Percentiles rank a stretch among this genome's conserved stretches.
These are phyloP conservation scores for Pisolithus thermaeus DNA, from an alignment of 1,284 basidiomycete genomes.

Conservation along the genomic window DNA sequence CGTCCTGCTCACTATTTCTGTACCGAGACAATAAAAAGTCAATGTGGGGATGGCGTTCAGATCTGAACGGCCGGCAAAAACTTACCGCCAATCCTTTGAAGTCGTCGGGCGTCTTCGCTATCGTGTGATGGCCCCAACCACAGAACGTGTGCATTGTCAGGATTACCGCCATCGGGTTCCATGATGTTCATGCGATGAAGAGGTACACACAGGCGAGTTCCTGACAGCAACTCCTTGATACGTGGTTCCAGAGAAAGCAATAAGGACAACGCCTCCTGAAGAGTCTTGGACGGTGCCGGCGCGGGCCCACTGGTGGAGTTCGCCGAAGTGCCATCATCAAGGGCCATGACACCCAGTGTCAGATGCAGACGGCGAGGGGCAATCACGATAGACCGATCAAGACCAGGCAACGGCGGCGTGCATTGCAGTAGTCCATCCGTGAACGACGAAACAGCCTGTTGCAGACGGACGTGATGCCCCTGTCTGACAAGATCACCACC, in stretches of 20 bases:
- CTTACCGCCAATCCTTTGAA: constrained; percentile 40
- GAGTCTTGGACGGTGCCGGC: constrained; percentile 27
- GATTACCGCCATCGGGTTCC: constrained; percentile 36
- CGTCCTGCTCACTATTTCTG: constrained; percentile 28
- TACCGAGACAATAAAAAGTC: neutral
- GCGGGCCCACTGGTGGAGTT: neutral
- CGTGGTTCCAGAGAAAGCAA: constrained; percentile 42
- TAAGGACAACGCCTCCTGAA: constrained; percentile 42
- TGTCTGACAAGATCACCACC: constrained; percentile 18
- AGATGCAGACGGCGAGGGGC: constrained; percentile 60
- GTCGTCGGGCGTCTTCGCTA: constrained; percentile 19
- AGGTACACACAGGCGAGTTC: constrained; percentile 34
- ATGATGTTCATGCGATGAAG: constrained; percentile 50
- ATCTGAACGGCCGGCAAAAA: constrained; percentile 1
- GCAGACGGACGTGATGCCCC: constrained; percentile 48
- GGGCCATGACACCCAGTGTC: constrained; percentile 66
- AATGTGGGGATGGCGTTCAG: no score
- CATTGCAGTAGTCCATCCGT: constrained; percentile 37
- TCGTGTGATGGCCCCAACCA: constrained; percentile 43
- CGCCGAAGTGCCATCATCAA: constrained; percentile 23
- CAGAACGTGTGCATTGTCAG: constrained; percentile 48
- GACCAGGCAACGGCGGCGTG: constrained; percentile 41
- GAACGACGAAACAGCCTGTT: constrained; percentile 37
- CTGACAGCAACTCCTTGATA: constrained; percentile 30
- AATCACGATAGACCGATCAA: constrained; percentile 55